Conservation (phyloP, 179 eudicot species). For the Nepenthes alata region DNA sequence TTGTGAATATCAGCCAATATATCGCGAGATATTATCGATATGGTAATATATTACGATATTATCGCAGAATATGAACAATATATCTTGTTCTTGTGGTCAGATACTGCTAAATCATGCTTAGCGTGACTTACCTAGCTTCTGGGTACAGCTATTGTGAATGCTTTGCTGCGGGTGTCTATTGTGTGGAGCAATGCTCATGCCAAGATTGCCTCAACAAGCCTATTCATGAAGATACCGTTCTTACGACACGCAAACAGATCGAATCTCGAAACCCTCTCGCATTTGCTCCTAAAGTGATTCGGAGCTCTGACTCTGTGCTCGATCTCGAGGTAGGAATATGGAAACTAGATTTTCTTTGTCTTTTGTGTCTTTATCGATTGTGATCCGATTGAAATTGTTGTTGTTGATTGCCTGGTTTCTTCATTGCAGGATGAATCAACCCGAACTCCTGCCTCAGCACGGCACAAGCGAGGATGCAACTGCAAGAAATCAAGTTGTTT, state of each 20-base stretch:
- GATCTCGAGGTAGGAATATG: constrained; percentile 42
- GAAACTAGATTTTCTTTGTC: neutral
- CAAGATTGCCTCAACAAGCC: constrained; percentile 93
- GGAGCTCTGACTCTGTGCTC: constrained; percentile 39
- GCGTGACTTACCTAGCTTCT: constrained; percentile 7
- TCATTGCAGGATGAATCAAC: constrained; percentile 53
- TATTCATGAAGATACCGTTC: constrained; percentile 72
- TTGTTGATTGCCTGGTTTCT: neutral
- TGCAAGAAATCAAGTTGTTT: constrained; percentile 93
- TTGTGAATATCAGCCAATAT: no score
- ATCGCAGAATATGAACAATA: no score
- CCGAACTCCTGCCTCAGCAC: constrained; percentile 90
- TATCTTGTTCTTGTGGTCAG: no score
- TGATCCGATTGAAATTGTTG: neutral
- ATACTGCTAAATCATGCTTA: neutral
- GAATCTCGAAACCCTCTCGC: constrained; percentile 97
- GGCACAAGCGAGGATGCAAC: constrained; percentile 95
- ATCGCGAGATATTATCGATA: no score
- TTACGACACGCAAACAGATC: constrained; percentile 86
- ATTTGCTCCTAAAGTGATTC: constrained; percentile 93
- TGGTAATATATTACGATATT: no score
- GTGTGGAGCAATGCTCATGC: constrained; percentile 96
- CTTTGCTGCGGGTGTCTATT: constrained; percentile 95
- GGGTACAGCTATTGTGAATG: constrained; percentile 93
- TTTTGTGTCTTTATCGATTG: neutral